Base-by-base conservation (phyloP, 352 stramenopile species). In the Globisporangium canariense region DNA sequence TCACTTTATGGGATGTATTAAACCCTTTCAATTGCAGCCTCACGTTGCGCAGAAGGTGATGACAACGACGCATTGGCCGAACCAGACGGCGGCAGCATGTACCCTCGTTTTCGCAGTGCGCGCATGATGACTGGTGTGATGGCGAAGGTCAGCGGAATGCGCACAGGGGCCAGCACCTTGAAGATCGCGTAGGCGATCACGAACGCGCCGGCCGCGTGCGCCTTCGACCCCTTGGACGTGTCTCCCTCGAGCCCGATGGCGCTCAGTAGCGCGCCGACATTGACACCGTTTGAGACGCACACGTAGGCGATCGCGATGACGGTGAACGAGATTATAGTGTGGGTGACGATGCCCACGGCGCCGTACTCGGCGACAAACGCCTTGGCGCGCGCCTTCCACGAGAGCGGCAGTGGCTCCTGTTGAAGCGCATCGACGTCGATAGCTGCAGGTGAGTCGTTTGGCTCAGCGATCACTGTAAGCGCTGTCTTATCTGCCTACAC, bases 151-250 rank as follows among this genome's bases (percentile, higher is more conserved):
- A 94, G 71, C 10, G 83, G 83, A 81, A 83, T 89, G 30, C 86
- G 86, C n/a, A 94, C 56, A 1, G 86, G 86, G 18, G 80, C 65
- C 18, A 86, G 62, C 52, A 94, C 54, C 64, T 94, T 94, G 81
- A 89, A 94, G 56, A 93, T 62, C 13, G 86, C 81, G 67, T 93
- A 94, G 18, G 86, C 72, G 52, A 94, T 83, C n/a, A 94, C 65
- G 34, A 89, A 81, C 20, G 83, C 86, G 30, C 82, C 83, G 2
- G 83, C 80, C 18, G 80, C 86, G 60, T 81, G 88, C 10, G 79
- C 79, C 9, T 74, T 71, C 2, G 74, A 63, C 47, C 83, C 75
- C 30, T 72, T 81, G 9, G 68, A 65, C 11, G 61, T 71, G n/a
- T 75, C 63, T 8, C 51, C 51, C 6, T 69, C 68, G 2, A 88